phyloP scores from a whole-genome alignment of 371 early-diverging fungal genomes.

The Homolaphlyctis polyrhiza region DNA sequence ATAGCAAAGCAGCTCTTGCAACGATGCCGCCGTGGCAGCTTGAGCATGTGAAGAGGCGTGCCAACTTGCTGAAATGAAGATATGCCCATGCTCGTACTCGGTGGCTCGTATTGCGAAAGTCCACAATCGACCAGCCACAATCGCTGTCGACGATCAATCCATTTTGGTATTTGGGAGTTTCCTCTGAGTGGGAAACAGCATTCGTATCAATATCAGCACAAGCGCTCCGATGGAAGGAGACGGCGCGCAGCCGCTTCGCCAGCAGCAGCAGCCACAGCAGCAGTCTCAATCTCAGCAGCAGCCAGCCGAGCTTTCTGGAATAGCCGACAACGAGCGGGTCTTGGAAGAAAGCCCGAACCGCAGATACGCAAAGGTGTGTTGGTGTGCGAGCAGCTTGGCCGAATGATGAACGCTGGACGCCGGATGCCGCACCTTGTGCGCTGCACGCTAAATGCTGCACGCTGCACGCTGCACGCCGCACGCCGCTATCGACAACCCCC shows the following conservation, averaged over 20 bases:
- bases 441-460: too few species aligned
- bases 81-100: neutral
- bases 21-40: neutral
- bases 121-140: too few species aligned
- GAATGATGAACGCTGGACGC: neutral
- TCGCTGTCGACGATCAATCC: too few species aligned
- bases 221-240: too few species aligned
- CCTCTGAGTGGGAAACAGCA: too few species aligned
- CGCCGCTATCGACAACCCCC: too few species aligned
- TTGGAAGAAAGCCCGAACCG: slow-evolving; percentile 65
- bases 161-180: too few species aligned
- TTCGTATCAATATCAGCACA: too few species aligned
- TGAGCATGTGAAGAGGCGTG: neutral
- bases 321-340: slow-evolving; percentile 56
- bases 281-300: neutral
- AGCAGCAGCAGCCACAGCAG: neutral
- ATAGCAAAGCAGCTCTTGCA: neutral
- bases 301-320: slow-evolving; percentile 6
- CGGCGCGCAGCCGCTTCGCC: neutral
- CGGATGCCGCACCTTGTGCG: too few species aligned
- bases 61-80: neutral
- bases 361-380: slow-evolving; percentile 59
- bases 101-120: too few species aligned
- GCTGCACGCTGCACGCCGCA: too few species aligned
- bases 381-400: neutral